phyloP scores from a whole-genome alignment of 768 basidiomycete genomes.

The Psilocybe azurescens region DNA sequence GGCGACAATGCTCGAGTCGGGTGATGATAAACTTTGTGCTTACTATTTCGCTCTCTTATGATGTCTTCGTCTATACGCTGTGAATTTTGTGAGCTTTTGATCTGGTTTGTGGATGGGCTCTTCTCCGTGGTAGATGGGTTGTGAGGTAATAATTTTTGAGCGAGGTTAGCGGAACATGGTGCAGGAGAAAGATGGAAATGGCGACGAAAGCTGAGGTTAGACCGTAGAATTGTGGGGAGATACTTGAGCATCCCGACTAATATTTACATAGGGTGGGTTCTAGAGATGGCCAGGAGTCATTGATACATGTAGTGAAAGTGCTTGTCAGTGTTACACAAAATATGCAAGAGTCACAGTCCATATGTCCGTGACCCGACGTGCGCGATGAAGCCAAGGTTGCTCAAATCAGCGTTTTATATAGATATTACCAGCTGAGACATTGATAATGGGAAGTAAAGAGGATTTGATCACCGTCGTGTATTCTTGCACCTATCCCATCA shows the following conservation, averaged over 20 bases:
- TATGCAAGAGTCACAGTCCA: not conserved
- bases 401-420: too few relatives aligned
- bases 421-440: too few relatives aligned
- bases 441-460: too few relatives aligned
- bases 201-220: too few relatives aligned
- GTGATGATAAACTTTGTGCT: not conserved
- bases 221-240: not conserved
- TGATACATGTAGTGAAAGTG: not conserved
- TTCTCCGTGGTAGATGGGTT: too few relatives aligned
- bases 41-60: not conserved
- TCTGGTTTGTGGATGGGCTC: too few relatives aligned
- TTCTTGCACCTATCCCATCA: too few relatives aligned
- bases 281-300: too few relatives aligned
- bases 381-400: not conserved
- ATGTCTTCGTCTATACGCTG: not conserved
- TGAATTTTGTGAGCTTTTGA: not conserved
- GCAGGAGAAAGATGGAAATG: too few relatives aligned
- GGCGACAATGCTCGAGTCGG: not conserved
- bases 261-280: not conserved
- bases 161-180: too few relatives aligned
- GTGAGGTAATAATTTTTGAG: not conserved
- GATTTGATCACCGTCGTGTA: too few relatives aligned
- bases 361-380: slow-evolving; percentile 10
- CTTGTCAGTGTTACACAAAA: not conserved
- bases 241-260: not conserved